phyloP scores from a whole-genome alignment of 768 basidiomycete genomes.

The Termitomyces sp. region DNA sequence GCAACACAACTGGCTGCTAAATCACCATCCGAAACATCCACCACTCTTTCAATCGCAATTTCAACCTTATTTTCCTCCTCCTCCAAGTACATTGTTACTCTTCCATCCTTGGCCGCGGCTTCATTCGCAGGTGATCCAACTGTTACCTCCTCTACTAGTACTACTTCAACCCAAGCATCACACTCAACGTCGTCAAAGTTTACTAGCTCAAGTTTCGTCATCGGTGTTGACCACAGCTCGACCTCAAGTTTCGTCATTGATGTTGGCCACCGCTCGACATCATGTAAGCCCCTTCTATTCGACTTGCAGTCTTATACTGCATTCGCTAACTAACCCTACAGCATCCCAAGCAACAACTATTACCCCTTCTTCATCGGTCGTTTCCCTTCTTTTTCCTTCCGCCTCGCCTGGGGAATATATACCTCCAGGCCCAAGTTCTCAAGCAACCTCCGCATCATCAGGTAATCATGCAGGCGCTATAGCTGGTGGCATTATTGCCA shows the following conservation, averaged over 20 bases:
- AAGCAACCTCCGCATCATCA: neutral
- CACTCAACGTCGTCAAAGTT: neutral
- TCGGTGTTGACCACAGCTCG: too few relatives aligned
- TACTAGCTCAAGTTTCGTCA: too few relatives aligned
- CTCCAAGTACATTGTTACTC: neutral
- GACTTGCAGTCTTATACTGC: neutral
- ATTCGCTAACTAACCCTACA: neutral
- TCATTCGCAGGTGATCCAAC: neutral
- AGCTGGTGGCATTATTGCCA: conserved; percentile 17
- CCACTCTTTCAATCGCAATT: neutral
- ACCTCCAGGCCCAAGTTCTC: neutral
- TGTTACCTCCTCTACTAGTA: neutral
- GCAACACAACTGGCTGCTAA: neutral
- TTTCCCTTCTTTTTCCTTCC: neutral
- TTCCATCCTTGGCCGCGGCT: neutral
- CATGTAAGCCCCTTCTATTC: neutral
- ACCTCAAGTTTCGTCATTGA: neutral
- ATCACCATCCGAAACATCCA: neutral
- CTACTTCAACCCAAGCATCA: neutral
- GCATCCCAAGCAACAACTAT: neutral
- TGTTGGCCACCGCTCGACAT: neutral
- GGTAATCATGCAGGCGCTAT: conserved; percentile 11
- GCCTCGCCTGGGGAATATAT: neutral
- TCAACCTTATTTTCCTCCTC: neutral
- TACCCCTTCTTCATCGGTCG: neutral